A percentile compares a stretch with the other conserved stretches of the same genome.
Conservation (phyloP, 2,329 filamentous ascomycete genomes). For the Stachybotrys elegans region DNA sequence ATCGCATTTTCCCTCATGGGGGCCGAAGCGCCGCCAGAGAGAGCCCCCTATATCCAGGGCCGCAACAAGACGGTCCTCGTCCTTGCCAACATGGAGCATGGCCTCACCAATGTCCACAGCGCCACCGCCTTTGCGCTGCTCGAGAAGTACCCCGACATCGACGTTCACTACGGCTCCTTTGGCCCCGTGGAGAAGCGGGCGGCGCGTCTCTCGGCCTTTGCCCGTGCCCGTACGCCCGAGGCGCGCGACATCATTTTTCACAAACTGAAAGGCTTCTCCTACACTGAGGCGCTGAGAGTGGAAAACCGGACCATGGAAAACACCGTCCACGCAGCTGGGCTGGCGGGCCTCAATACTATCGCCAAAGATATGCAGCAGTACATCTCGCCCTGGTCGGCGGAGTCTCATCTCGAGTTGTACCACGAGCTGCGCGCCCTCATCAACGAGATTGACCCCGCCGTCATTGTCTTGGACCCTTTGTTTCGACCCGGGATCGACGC, state of each 20-base stretch:
- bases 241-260: constrained; percentile 21
- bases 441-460: constrained; percentile 22
- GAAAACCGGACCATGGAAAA: constrained; percentile 10
- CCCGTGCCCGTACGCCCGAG: constrained; percentile 7
- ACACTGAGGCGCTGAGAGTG: constrained; percentile 6
- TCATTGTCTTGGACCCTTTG: constrained; percentile 26
- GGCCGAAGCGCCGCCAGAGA: no score
- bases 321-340: constrained; percentile 14
- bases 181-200: constrained; percentile 10
- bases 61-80: constrained; percentile 29
- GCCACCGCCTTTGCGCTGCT: constrained; percentile 28
- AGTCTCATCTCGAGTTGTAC: constrained; percentile 23
- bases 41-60: constrained; percentile 10
- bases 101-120: constrained; percentile 31
- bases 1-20: no score
- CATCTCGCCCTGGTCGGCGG: constrained; percentile 22
- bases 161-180: constrained; percentile 31
- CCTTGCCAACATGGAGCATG: constrained; percentile 25
- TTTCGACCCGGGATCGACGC: constrained; percentile 22
- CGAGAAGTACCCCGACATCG: constrained; percentile 23
- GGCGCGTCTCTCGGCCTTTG: constrained; percentile 8
- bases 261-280: constrained; percentile 15
- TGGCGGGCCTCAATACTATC: constrained; percentile 12
- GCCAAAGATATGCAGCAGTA: constrained; percentile 14
- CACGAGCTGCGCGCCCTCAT: constrained; percentile 18